Base-by-base conservation (phyloP, 2,329 filamentous ascomycete genomes). In the Nannizzia gypsea region DNA sequence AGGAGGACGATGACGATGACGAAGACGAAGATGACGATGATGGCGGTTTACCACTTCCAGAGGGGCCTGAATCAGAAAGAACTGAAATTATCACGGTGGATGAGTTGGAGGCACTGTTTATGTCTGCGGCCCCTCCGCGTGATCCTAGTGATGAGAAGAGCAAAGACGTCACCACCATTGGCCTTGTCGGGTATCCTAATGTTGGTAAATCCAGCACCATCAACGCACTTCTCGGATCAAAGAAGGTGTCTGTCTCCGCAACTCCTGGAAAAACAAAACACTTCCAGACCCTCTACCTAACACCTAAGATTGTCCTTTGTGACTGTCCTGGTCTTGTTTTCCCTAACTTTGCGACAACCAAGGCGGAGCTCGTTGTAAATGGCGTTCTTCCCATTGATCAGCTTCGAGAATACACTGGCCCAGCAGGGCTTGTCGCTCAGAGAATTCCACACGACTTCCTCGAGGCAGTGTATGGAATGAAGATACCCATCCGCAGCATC, bases 131-230 rank as follows among this genome's bases (percentile, higher is more conserved):
- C 1, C 85, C 84, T 2, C 76, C 81, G 50, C 79, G 83, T 5
- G 61, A 68, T 3, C 65, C 66, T 15, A 63, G 67, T 13, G 71
- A 78, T 59, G 72, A 76, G 6, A 71, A 76, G 13, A 40, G 64
- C 42, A 78, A 76, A 61, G 75, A 79, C 59, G 28, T 59, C 48
- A 86, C 91, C 3, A 85, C 90, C 64, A 93, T 99, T 66, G 93
- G 93, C 67, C 80, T 99, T 20, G 93, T 99, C 40, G 93, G 93
- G 61, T 99, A 99, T 75, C 93, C 93, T 69, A 99, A 99, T 77
- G 93, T 99, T 64, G 93, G 93, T 76, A 99, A 99, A 77, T 99
- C 95, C 1, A 96, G 91, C 56, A 99, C 93, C 15, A 99, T 99
- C 80, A 99, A 99, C 77, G 92, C 93, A 46, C 82, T 99, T n/a